These are phyloP conservation scores for Miamiensis avidus DNA, from an alignment of 169 alveolate species.

Conservation along the genomic window DNA sequence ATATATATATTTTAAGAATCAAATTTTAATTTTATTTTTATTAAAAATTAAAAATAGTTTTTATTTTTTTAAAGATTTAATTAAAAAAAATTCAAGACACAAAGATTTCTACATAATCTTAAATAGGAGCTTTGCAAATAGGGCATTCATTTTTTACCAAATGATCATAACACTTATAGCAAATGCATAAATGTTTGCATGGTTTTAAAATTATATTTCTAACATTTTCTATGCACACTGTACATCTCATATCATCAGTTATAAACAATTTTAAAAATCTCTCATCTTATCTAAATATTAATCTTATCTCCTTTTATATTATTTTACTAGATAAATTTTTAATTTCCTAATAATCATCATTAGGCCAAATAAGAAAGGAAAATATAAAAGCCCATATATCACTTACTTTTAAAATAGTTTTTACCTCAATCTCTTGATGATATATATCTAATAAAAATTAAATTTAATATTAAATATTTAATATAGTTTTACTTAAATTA, in stretches of 20 bases:
- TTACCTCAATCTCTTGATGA: neutral
- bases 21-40: no score
- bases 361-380: neutral
- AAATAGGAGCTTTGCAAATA: conserved; percentile 5
- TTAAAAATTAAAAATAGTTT: no score
- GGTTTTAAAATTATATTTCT: conserved; percentile 20
- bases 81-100: neutral
- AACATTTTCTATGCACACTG: conserved; percentile 14
- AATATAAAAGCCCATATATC: neutral
- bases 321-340: neutral
- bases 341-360: neutral
- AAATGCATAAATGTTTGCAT: neutral
- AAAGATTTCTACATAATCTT: conserved; percentile 3
- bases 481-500: no score
- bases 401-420: neutral
- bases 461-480: neutral
- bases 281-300: neutral
- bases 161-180: neutral
- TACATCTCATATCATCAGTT: conserved; percentile 2
- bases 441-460: neutral
- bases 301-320: neutral
- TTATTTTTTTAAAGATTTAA: no score
- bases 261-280: neutral
- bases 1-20: no score
- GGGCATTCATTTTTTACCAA: conserved; percentile 5